Percentiles rank a stretch among this genome's conserved stretches.
These are phyloP conservation scores for Plicaturopsis crispa DNA, from an alignment of 768 basidiomycete species.

Conservation along the genomic window DNA sequence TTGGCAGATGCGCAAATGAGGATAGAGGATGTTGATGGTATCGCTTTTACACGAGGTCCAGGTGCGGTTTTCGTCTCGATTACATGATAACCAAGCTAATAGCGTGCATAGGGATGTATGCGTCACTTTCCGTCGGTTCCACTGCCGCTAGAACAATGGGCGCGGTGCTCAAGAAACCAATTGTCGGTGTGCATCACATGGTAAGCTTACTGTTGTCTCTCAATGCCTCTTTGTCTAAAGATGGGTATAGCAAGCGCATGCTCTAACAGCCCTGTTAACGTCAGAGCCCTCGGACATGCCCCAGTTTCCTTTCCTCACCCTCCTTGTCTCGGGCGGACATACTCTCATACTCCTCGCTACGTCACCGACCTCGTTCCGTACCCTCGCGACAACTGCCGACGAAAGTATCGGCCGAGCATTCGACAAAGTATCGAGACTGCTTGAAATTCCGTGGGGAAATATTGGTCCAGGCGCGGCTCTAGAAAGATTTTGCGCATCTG, in stretches of 20 bases:
- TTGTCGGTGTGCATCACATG: constrained; percentile 96
- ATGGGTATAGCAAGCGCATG: constrained; percentile 77
- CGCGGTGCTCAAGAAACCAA: constrained; percentile 65
- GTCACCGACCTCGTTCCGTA: constrained; percentile 48
- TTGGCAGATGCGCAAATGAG: constrained; percentile 55
- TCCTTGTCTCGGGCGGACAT: constrained; percentile 93
- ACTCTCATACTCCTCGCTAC: constrained; percentile 77
- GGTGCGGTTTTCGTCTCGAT: constrained; percentile 30
- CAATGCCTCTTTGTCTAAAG: constrained; percentile 1
- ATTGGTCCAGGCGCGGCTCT: constrained; percentile 76
- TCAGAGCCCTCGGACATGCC: constrained; percentile 33
- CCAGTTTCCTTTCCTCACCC: constrained; percentile 78
- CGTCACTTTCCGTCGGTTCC: constrained; percentile 72
- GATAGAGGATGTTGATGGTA: constrained; percentile 65
- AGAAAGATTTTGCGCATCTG: constrained; percentile 54
- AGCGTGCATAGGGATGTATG: constrained; percentile 53
- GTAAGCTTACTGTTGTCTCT: constrained; percentile 31
- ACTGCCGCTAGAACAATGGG: constrained; percentile 86
- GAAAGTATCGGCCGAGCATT: constrained; percentile 73
- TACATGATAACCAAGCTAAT: constrained; percentile 1
- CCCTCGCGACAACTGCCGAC: constrained; percentile 70
- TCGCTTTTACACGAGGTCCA: constrained; percentile 89
- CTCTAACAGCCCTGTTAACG: constrained; percentile 74
- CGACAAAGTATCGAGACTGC: constrained; percentile 73
- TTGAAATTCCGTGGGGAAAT: constrained; percentile 56